Percentiles rank a stretch among this genome's conserved stretches.
These are phyloP conservation scores for Lagenaria siceraria DNA, from an alignment of 306 rosid genomes.

Conservation along the genomic window DNA sequence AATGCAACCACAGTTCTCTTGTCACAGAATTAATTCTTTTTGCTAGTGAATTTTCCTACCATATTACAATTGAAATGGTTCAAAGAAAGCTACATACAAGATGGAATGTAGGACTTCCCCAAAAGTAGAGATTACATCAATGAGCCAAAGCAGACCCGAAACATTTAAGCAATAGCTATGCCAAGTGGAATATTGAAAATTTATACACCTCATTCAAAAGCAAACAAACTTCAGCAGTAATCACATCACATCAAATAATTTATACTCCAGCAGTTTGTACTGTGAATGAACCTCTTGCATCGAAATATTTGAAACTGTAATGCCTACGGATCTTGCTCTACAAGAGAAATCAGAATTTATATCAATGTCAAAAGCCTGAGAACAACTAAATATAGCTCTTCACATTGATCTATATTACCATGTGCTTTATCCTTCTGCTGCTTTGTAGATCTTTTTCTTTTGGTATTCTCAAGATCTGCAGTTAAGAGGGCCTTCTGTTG, in stretches of 20 bases:
- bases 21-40: background rate
- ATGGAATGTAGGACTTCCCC: background rate
- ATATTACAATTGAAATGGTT: background rate
- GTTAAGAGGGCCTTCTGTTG: conserved; percentile 58
- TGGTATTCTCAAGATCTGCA: conserved; percentile 26
- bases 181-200: background rate
- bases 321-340: background rate
- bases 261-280: background rate
- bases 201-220: background rate
- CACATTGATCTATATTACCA: background rate
- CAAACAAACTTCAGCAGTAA: background rate
- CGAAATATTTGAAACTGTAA: background rate
- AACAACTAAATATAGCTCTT: background rate
- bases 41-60: background rate
- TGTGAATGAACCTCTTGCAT: background rate
- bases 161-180: background rate
- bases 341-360: background rate
- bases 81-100: background rate
- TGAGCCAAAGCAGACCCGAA: background rate
- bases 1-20: background rate
- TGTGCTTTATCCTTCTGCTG: conserved; percentile 11
- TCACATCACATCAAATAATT: too few species aligned
- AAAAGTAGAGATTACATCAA: background rate
- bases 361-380: background rate
- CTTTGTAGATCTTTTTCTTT: conserved; percentile 27